Base-by-base conservation (phyloP, 2,329 filamentous ascomycete species). In the Pseudogymnoascus sp. region DNA sequence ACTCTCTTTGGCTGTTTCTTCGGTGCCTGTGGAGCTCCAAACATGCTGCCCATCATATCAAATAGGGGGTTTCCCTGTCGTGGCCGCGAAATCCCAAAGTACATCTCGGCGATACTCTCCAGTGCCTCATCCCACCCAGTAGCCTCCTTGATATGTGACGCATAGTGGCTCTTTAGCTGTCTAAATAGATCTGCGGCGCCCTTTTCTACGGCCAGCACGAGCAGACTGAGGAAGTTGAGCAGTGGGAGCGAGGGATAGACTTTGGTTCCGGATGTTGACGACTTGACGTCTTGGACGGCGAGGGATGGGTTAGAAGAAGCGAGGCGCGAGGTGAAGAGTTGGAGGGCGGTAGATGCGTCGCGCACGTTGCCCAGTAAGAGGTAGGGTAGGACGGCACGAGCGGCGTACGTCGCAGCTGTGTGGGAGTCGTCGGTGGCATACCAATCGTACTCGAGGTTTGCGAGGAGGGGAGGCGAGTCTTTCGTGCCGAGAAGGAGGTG, bases 21-120 rank as follows among this genome's bases (percentile, higher is more conserved):
- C 43, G 70, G 73, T 67, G 75, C 81, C 26, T 82, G 84, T 6
- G 86, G 88, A 19, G 91, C 91, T 59, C 93, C 93, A 72, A 99
- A 90, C 81, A 99, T 85, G 66, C 87, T 93, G 59, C 92, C 93
- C 90, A 99, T 96, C 93, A 99, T 98, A 74, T 99, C 95, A 77
- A 98, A 86, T 75, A 99, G 80, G 2, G 93, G 93, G 75, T 98
- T 98, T 67, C 88, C 89, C 79, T 96, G 91, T 71, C 89, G 84
- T 56, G 93, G 93, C 72, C 92, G 88, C 78, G 87, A 85, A 74
- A 99, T 96, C 37, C 87, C 87, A 78, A 99, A 99, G 80, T 98
- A 99, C 85, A 96, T 93, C 79, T 99, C 93, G 59, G 89, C 93
- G 70, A 99, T 88, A 75, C 91, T 87, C 69, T 92, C 89, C 65